A percentile compares a stretch with the other conserved stretches of the same genome.
These are phyloP conservation scores for Rhizopus sp. DNA, from an alignment of 371 early-diverging fungal genomes.

Conservation along the genomic window DNA sequence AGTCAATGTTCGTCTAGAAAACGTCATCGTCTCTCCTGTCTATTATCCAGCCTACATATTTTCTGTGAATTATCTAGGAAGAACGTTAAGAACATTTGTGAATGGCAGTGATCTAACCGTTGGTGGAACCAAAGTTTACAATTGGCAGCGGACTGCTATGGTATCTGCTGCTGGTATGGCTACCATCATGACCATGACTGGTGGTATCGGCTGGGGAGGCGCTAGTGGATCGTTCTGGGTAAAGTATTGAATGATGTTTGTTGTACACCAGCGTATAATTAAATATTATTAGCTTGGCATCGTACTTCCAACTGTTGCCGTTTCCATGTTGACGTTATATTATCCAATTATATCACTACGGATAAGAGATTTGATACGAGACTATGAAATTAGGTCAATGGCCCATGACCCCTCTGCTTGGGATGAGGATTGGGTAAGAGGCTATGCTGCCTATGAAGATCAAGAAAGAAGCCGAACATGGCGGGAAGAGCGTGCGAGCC, in stretches of 20 bases:
- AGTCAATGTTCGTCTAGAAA: constrained; percentile 44
- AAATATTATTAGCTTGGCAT: constrained; percentile 49
- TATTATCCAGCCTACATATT: constrained; percentile 62
- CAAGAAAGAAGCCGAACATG: constrained; percentile 55
- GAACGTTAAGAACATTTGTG: constrained; percentile 59
- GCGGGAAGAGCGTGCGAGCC: constrained; percentile 44
- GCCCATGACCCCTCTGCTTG: constrained; percentile 48
- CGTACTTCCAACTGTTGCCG: constrained; percentile 52
- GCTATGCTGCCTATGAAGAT: constrained; percentile 58
- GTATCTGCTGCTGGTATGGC: constrained; percentile 53
- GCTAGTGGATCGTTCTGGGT: constrained; percentile 53
- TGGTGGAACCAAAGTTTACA: constrained; percentile 59
- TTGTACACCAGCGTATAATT: not conserved
- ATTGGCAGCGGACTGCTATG: constrained; percentile 55
- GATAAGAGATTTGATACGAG: constrained; percentile 50
- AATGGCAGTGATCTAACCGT: constrained; percentile 54
- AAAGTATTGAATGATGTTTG: constrained; percentile 3
- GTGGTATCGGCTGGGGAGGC: constrained; percentile 49
- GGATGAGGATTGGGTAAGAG: constrained; percentile 60
- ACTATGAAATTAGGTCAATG: constrained; percentile 49
- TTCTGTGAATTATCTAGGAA: constrained; percentile 50
- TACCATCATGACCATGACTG: constrained; percentile 34
- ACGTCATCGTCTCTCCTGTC: constrained; percentile 54
- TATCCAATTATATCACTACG: constrained; percentile 55
- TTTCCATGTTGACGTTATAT: constrained; percentile 55